A percentile compares a stretch with the other conserved stretches of the same genome.
Conservation (phyloP, 768 basidiomycete species). For the Suillus americanus region DNA sequence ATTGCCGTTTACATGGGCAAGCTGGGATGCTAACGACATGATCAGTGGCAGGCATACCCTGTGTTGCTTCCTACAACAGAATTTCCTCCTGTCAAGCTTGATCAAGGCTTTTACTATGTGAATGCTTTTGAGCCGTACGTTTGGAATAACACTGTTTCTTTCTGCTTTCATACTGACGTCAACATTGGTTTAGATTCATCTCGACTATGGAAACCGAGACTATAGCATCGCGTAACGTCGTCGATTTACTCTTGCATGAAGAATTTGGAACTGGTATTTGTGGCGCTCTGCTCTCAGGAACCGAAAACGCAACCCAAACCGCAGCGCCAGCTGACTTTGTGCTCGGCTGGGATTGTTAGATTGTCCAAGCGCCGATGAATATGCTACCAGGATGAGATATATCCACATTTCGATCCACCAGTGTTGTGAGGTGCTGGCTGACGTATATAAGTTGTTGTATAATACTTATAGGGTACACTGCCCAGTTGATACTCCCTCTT, state of each 20-base stretch:
- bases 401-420: not conserved
- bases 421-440: not conserved
- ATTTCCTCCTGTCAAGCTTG: conserved; percentile 81
- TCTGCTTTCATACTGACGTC: conserved; percentile 5
- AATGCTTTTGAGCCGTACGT: conserved; percentile 89
- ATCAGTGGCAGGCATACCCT: conserved; percentile 81
- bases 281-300: conserved; percentile 38
- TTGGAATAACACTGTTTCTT: not conserved
- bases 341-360: conserved; percentile 77
- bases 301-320: conserved; percentile 15
- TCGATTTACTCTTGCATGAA: conserved; percentile 75
- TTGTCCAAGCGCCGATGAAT: not conserved
- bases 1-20: conserved; percentile 2
- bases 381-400: not conserved
- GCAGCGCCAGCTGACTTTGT: conserved; percentile 44
- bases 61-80: conserved; percentile 60
- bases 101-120: conserved; percentile 82
- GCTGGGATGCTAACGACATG: conserved; percentile 8
- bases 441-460: not conserved
- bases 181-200: conserved; percentile 53
- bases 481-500: not conserved
- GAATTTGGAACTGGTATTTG: conserved; percentile 75
- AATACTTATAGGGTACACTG: not conserved
- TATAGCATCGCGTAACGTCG: conserved; percentile 76
- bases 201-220: conserved; percentile 96